Percentiles rank a stretch among this genome's conserved stretches.
These are phyloP conservation scores for Prunus persica DNA, from an alignment of 306 rosid genomes.

Conservation along the genomic window Prunus_persica_NCBIv2 NC_034014.1:631001-631500, in stretches of 20 bases:
- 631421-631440: not conserved
- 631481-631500: not conserved
- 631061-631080: not conserved
- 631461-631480: not conserved
- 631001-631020: not conserved
- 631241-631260: constrained; percentile 29
- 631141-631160: not conserved
- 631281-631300: constrained; percentile 55
- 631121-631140: constrained; percentile 12
- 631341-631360: constrained; percentile 72
- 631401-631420: constrained; percentile 70
- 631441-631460: not conserved
- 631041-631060: not conserved
- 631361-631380: constrained; percentile 75
- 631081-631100: constrained; percentile 1
- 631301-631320: constrained; percentile 85
- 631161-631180: constrained; percentile 16
- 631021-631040: not conserved
- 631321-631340: constrained; percentile 67
- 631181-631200: constrained; percentile 1
- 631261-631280: constrained; percentile 40
- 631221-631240: not conserved
- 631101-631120: not conserved
- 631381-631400: constrained; percentile 68
- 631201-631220: not conserved